Conservation (phyloP, 2,329 filamentous ascomycete genomes). For the Aschersonia sp. region DNA sequence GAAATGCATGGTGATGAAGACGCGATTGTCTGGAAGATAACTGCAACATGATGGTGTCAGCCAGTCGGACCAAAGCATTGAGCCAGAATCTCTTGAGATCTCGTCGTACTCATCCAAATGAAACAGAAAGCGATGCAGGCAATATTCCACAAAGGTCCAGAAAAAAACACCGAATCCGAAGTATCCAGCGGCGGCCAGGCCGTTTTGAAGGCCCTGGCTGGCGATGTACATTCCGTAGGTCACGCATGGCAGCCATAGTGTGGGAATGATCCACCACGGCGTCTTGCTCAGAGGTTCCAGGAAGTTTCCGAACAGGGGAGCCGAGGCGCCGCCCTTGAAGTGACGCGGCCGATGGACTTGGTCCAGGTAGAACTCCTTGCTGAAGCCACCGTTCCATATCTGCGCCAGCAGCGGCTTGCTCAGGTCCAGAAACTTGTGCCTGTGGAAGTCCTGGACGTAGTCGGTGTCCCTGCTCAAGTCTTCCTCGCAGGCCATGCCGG, state of each 20-base stretch:
- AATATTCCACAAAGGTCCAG: slow-evolving; percentile 86
- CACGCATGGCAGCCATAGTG: slow-evolving; percentile 71
- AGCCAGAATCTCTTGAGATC: not conserved
- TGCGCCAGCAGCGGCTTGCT: slow-evolving; percentile 73
- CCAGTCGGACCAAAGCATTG: not conserved
- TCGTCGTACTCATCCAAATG: slow-evolving; percentile 72
- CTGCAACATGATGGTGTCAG: slow-evolving; percentile 29
- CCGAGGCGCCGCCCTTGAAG: slow-evolving; percentile 85
- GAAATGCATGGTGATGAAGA: slow-evolving; percentile 79
- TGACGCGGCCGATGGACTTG: slow-evolving; percentile 92
- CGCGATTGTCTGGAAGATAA: slow-evolving; percentile 79
- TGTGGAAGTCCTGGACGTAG: slow-evolving; percentile 58
- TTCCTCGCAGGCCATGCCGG: slow-evolving; percentile 79
- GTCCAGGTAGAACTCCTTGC: slow-evolving; percentile 90
- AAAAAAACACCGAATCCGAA: slow-evolving; percentile 58
- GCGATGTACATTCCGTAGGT: slow-evolving; percentile 57
- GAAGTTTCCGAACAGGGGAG: slow-evolving; percentile 93
- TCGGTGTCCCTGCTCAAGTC: slow-evolving; percentile 84
- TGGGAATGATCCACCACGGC: slow-evolving; percentile 82
- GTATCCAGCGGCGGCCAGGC: slow-evolving; percentile 37
- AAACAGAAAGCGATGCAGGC: slow-evolving; percentile 80
- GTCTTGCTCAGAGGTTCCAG: slow-evolving; percentile 95
- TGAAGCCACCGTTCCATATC: slow-evolving; percentile 77
- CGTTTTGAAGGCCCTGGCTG: slow-evolving; percentile 40
- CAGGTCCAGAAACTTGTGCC: slow-evolving; percentile 87